Conservation (phyloP, 371 early-diverging fungal genomes). For the Parasitella parasitica region DNA sequence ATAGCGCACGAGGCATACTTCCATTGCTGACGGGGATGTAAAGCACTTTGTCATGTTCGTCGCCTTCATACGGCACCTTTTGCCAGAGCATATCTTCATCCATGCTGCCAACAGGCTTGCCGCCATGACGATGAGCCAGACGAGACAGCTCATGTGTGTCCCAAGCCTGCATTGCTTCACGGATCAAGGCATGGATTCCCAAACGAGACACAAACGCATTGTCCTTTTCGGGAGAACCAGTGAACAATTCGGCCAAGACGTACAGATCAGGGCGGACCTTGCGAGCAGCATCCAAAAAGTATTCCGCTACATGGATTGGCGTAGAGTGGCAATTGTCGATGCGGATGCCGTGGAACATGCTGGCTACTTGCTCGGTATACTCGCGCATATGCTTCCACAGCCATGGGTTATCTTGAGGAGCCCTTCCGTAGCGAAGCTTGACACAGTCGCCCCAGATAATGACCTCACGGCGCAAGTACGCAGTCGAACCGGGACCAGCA, state of each 20-base stretch:
- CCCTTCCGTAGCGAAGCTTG: constrained; percentile 90
- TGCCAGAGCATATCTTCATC: constrained; percentile 62
- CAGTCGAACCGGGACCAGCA: constrained; percentile 81
- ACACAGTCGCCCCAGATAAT: constrained; percentile 99
- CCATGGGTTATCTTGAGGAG: constrained; percentile 89
- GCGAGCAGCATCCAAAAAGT: constrained; percentile 89
- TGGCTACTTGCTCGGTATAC: constrained; percentile 88
- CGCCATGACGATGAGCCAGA: constrained; percentile 86
- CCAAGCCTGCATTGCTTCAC: constrained; percentile 98
- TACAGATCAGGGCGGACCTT: constrained; percentile 85
- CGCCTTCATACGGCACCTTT: constrained; percentile 39
- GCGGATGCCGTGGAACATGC: constrained; percentile 91
- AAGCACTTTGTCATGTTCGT: constrained; percentile 36
- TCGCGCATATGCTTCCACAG: constrained; percentile 90
- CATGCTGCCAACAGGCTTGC: constrained; percentile 80
- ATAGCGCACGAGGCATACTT: constrained; percentile 84
- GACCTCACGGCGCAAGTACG: constrained; percentile 91
- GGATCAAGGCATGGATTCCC: constrained; percentile 93
- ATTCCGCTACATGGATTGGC: constrained; percentile 91
- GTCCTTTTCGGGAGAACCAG: constrained; percentile 92
- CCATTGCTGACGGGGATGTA: constrained; percentile 41
- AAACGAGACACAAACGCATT: constrained; percentile 84
- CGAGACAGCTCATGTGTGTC: constrained; percentile 88
- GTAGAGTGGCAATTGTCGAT: constrained; percentile 99
- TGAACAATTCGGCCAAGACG: constrained; percentile 96